Conservation (phyloP, 1,139 yeast genomes). For the Diutina sp. region DNA sequence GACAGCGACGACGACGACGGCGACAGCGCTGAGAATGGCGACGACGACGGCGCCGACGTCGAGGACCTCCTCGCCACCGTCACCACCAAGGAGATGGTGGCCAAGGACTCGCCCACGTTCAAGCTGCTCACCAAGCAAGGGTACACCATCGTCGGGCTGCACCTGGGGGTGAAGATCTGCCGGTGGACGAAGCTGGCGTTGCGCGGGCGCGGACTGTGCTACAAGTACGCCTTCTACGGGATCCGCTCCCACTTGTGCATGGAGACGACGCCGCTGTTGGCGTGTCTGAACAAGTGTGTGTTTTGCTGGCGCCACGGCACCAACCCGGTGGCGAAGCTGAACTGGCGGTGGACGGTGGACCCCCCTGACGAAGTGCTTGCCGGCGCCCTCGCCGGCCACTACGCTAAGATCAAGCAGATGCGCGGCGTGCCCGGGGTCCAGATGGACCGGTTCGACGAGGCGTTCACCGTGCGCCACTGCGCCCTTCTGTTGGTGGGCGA, state of each 20-base stretch:
- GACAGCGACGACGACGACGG: conserved; percentile 43
- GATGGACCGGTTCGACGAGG: conserved; percentile 82
- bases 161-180: conserved; percentile 90
- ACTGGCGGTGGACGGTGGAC: conserved; percentile 93
- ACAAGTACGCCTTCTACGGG: conserved; percentile 86
- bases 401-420: conserved; percentile 85
- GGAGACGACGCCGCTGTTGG: conserved; percentile 91
- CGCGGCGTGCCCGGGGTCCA: conserved; percentile 93
- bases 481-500: conserved; percentile 90
- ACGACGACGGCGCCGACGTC: conserved; percentile 19
- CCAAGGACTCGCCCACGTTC: conserved; percentile 79
- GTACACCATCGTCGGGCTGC: conserved; percentile 85
- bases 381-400: conserved; percentile 84
- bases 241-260: conserved; percentile 83
- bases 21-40: conserved; percentile 10
- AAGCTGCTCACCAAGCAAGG: conserved; percentile 88
- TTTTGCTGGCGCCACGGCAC: conserved; percentile 98
- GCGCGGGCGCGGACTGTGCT: conserved; percentile 90
- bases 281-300: conserved; percentile 91
- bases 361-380: conserved; percentile 72
- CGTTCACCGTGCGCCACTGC: conserved; percentile 80
- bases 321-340: conserved; percentile 85
- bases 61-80: conserved; percentile 25
- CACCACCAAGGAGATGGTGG: conserved; percentile 73
- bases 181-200: conserved; percentile 94